Conservation (phyloP, 2,329 filamentous ascomycete genomes). For the Stagonosporopsis chrysanthemi region DNA sequence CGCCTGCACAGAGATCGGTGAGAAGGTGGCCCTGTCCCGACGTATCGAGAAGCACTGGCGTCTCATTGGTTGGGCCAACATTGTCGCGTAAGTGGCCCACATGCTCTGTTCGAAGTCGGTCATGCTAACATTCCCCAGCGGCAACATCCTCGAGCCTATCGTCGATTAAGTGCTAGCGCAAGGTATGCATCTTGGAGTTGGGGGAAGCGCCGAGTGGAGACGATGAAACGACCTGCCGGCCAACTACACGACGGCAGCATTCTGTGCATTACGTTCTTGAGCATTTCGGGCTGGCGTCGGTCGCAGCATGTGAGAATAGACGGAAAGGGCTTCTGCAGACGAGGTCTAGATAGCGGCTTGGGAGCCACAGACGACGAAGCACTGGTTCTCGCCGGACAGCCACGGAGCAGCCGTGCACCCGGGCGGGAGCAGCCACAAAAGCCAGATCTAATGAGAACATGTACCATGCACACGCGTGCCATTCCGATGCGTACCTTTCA, state of each 20-base stretch:
- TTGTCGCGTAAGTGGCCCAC: conserved; percentile 49
- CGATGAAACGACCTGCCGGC: conserved; percentile 25
- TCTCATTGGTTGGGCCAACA: conserved; percentile 54
- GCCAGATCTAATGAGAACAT: conserved; percentile 34
- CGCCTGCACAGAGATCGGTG: conserved; percentile 94
- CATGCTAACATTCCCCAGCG: conserved; percentile 39
- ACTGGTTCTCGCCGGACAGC: conserved; percentile 23
- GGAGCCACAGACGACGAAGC: conserved; percentile 22
- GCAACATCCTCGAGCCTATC: conserved; percentile 49
- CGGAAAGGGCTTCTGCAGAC: conserved; percentile 29
- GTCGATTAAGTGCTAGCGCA: conserved; percentile 31
- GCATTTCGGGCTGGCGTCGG: conserved; percentile 44
- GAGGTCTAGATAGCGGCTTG: conserved; percentile 25
- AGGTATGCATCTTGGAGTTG: conserved; percentile 13
- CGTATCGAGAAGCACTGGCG: conserved; percentile 99
- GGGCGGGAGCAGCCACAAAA: conserved; percentile 24
- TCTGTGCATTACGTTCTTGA: conserved; percentile 39
- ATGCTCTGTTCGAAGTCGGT: neutral
- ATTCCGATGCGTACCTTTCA: neutral
- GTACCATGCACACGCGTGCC: conserved; percentile 18
- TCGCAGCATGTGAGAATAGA: conserved; percentile 39
- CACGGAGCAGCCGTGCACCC: conserved; percentile 23
- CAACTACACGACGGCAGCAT: conserved; percentile 26
- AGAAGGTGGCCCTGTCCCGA: conserved; percentile 95
- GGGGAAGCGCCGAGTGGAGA: conserved; percentile 16